These are phyloP conservation scores for Echria macrotheca DNA, from an alignment of 495 filamentous ascomycete species.

Conservation along the genomic window DNA sequence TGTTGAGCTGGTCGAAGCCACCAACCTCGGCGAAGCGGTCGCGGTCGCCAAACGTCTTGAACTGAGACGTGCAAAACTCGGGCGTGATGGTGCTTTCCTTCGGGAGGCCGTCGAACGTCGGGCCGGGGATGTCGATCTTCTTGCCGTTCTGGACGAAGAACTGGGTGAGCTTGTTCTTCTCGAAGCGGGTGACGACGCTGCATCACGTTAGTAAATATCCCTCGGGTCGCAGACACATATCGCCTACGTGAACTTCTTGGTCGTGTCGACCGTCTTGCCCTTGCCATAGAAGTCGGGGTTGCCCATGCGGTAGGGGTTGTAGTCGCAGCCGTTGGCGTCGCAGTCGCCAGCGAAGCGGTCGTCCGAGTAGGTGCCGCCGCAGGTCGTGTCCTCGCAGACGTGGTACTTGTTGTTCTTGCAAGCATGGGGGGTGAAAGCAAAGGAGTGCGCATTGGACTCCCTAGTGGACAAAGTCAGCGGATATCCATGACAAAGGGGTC, in stretches of 20 bases:
- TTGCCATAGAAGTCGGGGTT: constrained; percentile 59
- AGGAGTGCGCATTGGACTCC: constrained; percentile 62
- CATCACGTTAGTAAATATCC: background rate
- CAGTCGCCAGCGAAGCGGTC: constrained; percentile 55
- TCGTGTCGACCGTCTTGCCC: constrained; percentile 58
- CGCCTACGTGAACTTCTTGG: constrained; percentile 52
- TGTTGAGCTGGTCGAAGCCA: constrained; percentile 53
- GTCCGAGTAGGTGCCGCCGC: constrained; percentile 49
- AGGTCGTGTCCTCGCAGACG: constrained; percentile 47
- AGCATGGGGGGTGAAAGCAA: constrained; percentile 61
- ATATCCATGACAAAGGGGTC: background rate
- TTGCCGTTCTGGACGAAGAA: constrained; percentile 66
- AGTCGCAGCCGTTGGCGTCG: constrained; percentile 70
- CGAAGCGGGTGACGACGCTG: constrained; percentile 64
- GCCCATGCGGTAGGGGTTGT: constrained; percentile 70
- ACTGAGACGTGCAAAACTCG: constrained; percentile 25
- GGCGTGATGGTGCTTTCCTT: constrained; percentile 38
- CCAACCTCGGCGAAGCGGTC: constrained; percentile 58
- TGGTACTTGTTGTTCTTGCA: constrained; percentile 55
- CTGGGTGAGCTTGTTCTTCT: constrained; percentile 54
- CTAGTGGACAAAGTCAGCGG: constrained; percentile 28
- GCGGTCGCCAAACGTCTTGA: constrained; percentile 39
- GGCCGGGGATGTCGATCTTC: constrained; percentile 52
- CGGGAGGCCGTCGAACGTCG: constrained; percentile 27
- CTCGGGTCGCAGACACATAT: too few species aligned